Conservation (phyloP, 2,329 filamentous ascomycete species). For the Scedosporium aurantiacum region DNA sequence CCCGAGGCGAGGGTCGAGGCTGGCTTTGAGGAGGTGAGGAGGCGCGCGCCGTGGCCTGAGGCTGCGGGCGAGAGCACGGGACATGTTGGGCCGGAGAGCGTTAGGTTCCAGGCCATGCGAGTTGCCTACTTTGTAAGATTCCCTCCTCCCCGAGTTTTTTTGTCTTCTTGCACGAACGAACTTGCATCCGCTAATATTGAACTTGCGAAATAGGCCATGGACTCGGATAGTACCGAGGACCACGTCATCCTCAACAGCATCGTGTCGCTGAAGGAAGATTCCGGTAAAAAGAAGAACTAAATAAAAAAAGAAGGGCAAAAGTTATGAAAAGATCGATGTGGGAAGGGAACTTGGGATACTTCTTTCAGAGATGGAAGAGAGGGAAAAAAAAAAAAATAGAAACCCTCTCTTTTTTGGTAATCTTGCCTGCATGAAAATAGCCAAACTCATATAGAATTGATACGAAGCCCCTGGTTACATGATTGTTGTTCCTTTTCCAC, state of each 20-base stretch:
- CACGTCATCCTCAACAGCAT: constrained; percentile 83
- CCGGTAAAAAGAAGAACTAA: neutral
- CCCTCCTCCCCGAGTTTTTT: neutral
- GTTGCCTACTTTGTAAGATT: constrained; percentile 67
- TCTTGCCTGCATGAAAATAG: no score
- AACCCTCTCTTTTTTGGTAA: no score
- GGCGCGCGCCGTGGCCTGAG: constrained; percentile 70
- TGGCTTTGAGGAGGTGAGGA: constrained; percentile 67
- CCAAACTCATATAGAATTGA: no score
- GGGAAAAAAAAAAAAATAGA: no score
- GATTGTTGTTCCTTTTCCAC: no score
- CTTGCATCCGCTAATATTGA: no score
- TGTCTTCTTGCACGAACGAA: no score
- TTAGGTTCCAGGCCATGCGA: constrained; percentile 85
- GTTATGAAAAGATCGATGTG: no score
- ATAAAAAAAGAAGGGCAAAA: neutral
- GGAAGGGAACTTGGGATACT: no score
- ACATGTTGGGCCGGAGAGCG: constrained; percentile 56
- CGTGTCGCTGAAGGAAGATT: constrained; percentile 79
- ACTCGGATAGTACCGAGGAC: constrained; percentile 65
- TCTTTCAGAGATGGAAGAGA: no score
- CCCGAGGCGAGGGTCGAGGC: constrained; percentile 68
- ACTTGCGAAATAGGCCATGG: constrained; percentile 43
- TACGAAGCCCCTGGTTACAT: no score
- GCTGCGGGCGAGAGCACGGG: constrained; percentile 54